phyloP scores from a whole-genome alignment of 495 filamentous ascomycete species.

The Baudoinia panamericana region DNA sequence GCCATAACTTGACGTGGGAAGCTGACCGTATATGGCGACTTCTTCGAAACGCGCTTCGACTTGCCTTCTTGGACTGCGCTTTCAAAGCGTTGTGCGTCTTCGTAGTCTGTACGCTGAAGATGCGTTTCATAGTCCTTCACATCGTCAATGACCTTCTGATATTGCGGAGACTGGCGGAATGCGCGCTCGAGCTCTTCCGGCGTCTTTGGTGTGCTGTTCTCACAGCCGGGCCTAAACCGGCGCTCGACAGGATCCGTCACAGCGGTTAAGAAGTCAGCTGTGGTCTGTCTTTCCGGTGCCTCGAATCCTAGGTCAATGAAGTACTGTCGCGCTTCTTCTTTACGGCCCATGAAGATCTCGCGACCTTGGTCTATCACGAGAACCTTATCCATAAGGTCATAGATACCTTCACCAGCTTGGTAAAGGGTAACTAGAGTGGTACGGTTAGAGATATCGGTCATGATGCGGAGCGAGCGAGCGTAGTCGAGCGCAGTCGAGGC shows the following conservation, averaged over 20 bases:
- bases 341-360: conserved; percentile 52
- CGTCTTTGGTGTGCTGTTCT: conserved; percentile 49
- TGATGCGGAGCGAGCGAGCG: conserved; percentile 60
- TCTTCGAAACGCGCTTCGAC: conserved; percentile 52
- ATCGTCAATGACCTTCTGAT: conserved; percentile 42
- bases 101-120: conserved; percentile 44
- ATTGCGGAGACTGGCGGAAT: conserved; percentile 41
- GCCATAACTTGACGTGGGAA: conserved; percentile 53
- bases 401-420: conserved; percentile 73
- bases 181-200: conserved; percentile 48
- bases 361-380: conserved; percentile 53
- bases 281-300: conserved; percentile 54
- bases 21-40: conserved; percentile 59
- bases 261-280: conserved; percentile 62
- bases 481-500: conserved; percentile 70
- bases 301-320: conserved; percentile 57
- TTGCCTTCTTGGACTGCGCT: conserved; percentile 55
- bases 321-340: conserved; percentile 50
- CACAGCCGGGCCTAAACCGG: conserved; percentile 48
- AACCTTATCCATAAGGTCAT: conserved; percentile 69
- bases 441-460: conserved; percentile 69
- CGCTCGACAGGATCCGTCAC: conserved; percentile 65
- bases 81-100: conserved; percentile 58
- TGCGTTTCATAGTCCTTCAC: conserved; percentile 47
- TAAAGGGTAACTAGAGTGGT: conserved; percentile 77